A percentile compares a stretch with the other conserved stretches of the same genome.
phyloP scores from a whole-genome alignment of 805 yeast genomes.

The Pichia heedii region DNA sequence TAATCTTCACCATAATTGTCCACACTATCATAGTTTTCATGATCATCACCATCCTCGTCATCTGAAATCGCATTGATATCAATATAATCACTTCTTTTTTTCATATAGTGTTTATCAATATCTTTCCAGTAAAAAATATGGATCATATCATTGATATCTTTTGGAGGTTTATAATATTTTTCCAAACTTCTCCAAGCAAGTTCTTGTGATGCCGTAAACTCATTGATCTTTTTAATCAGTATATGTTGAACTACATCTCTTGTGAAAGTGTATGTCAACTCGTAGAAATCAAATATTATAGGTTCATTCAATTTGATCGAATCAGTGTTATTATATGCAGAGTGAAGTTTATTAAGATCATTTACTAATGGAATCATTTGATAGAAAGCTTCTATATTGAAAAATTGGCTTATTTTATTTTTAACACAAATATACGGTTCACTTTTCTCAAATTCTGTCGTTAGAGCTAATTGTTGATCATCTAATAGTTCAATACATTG shows the following conservation, averaged over 20 bases:
- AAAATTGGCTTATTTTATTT: neutral
- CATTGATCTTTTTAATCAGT: slow-evolving; percentile 1
- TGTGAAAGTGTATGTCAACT: neutral
- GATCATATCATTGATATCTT: slow-evolving; percentile 2
- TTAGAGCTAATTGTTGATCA: neutral
- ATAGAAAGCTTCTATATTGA: neutral
- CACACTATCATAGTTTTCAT: neutral
- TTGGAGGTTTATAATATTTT: neutral
- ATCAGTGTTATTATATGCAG: neutral
- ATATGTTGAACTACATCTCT: neutral
- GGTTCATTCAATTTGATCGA: neutral
- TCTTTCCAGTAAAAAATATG: neutral
- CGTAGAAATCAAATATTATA: slow-evolving; percentile 1
- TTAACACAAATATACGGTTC: neutral
- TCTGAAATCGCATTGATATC: neutral
- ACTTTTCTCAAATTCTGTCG: neutral
- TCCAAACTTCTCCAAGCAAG: neutral
- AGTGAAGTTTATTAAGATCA: neutral
- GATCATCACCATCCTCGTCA: neutral
- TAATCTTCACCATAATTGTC: slow-evolving; percentile 1
- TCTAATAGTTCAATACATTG: slow-evolving; percentile 3
- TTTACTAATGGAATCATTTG: neutral
- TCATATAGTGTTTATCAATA: neutral
- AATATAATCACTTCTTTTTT: neutral
- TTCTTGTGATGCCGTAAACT: neutral